Conservation (phyloP, 495 filamentous ascomycete species). For the Aspergillus sparsus region DNA sequence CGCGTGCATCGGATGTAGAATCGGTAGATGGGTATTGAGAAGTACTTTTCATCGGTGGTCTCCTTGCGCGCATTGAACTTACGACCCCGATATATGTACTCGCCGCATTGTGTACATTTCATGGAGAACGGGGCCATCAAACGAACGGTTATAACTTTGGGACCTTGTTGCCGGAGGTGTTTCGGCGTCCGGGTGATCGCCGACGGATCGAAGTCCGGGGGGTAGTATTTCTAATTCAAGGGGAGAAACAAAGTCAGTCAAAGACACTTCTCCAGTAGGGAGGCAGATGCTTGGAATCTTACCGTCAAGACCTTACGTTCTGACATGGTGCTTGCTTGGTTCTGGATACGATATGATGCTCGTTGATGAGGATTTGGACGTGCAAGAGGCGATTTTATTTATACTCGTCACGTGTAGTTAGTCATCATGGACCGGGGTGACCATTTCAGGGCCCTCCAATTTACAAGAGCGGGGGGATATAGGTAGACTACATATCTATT, state of each 20-base stretch:
- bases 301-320: too few species aligned
- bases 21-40: slow-evolving; percentile 82
- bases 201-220: slow-evolving; percentile 94
- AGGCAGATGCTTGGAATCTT: not conserved
- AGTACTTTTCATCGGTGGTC: slow-evolving; percentile 88
- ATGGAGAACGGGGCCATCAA: slow-evolving; percentile 97
- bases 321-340: not conserved
- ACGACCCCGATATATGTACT: slow-evolving; percentile 95
- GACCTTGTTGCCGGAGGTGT: slow-evolving; percentile 56
- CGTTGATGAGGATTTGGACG: not conserved
- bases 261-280: too few species aligned
- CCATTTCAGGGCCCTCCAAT: too few species aligned
- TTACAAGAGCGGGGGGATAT: too few species aligned
- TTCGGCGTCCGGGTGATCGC: slow-evolving; percentile 76
- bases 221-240: slow-evolving; percentile 68
- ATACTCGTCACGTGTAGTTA: slow-evolving; percentile 12
- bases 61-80: slow-evolving; percentile 98
- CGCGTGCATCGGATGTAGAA: slow-evolving; percentile 96
- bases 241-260: too few species aligned
- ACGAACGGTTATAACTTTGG: slow-evolving; percentile 86
- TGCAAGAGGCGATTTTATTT: slow-evolving; percentile 7
- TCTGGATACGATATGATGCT: not conserved
- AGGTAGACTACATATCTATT: too few species aligned
- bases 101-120: slow-evolving; percentile 84
- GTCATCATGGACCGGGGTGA: not conserved